A percentile compares a stretch with the other conserved stretches of the same genome.
Evolutionary conservation across 148 eudicot genomes (phyloP).

Genomic region (Silene latifolia): DNA sequence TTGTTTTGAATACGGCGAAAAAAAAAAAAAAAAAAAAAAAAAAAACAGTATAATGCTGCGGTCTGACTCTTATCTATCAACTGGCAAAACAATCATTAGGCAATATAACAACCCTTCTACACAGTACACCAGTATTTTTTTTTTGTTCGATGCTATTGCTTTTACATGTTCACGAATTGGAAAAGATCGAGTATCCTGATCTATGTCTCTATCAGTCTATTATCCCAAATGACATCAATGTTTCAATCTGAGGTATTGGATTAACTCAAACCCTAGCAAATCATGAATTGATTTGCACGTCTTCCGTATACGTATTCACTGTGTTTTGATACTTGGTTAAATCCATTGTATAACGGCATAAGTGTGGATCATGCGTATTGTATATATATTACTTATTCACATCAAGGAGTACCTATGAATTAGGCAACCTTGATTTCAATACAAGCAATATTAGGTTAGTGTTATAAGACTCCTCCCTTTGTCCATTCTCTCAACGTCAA

Average conservation of each 20-base stretch:
- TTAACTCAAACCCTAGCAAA: too few species aligned
- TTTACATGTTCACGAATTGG: background rate
- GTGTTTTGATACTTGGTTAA: too few species aligned
- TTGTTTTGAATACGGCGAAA: background rate
- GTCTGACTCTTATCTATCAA: background rate
- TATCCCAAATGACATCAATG: slow-evolving; percentile 1
- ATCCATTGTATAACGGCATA: too few species aligned
- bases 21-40: too few species aligned
- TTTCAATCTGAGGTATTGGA: background rate
- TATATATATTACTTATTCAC: too few species aligned
- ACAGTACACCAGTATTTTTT: background rate
- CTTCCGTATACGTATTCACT: too few species aligned
- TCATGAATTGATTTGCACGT: too few species aligned
- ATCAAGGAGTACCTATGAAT: too few species aligned
- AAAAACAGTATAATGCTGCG: background rate
- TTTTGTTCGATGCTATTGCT: background rate
- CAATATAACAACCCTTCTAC: background rate
- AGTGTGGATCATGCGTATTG: too few species aligned
- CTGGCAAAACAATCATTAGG: background rate
- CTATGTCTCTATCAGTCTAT: background rate
- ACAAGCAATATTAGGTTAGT: background rate
- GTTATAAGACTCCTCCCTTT: background rate
- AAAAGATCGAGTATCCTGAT: background rate
- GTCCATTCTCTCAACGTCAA: background rate
- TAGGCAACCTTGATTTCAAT: background rate